phyloP scores from a whole-genome alignment of 192 early-diverging fungal genomes.

The Coemansia sp. region DNA sequence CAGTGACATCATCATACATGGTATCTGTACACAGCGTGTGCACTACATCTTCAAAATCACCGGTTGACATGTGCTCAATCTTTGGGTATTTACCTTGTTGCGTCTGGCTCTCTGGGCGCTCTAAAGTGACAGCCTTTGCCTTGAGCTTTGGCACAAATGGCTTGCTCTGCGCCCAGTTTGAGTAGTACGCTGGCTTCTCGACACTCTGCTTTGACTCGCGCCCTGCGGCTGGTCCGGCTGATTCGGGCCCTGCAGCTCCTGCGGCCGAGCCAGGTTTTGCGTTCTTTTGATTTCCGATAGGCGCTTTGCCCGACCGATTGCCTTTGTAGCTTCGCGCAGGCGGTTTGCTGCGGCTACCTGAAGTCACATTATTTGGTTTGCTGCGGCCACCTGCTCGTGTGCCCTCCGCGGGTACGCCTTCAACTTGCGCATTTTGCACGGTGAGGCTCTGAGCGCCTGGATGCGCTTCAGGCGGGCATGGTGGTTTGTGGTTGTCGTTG shows the following conservation, averaged over 20 bases:
- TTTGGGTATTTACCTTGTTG: neutral
- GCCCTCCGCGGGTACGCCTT: neutral
- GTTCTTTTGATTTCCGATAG: neutral
- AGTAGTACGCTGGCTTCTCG: neutral
- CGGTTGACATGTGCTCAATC: neutral
- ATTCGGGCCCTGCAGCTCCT: neutral
- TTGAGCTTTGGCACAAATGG: neutral
- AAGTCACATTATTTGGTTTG: neutral
- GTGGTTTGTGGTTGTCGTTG: neutral
- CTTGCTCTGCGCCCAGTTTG: neutral
- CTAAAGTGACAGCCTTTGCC: neutral
- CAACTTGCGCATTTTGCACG: neutral
- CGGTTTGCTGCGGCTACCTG: constrained; percentile 5
- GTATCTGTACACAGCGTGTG: neutral
- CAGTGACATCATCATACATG: constrained; percentile 2
- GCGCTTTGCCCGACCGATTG: neutral
- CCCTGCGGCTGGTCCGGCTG: neutral
- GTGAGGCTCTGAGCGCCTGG: neutral
- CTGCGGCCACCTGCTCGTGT: constrained; percentile 12
- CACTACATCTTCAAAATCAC: neutral
- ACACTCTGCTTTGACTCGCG: neutral
- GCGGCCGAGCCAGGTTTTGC: neutral
- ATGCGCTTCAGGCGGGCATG: constrained; percentile 6
- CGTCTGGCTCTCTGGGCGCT: neutral
- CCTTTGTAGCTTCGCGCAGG: neutral